Base-by-base conservation (phyloP, 2,329 filamentous ascomycete species). In the Epichloe uncinata region DNA sequence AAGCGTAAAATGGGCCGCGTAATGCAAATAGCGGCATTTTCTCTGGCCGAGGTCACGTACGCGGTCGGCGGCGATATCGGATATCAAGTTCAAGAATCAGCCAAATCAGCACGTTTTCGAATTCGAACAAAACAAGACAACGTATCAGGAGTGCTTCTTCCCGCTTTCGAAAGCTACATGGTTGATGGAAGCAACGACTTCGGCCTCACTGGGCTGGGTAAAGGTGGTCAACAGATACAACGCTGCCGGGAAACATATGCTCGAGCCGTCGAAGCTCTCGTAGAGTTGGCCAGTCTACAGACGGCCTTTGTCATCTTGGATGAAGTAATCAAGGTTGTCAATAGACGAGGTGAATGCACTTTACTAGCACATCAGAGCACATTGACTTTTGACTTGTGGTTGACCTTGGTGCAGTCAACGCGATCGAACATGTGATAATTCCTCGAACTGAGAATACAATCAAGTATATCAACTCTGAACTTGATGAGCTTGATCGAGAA, bases 1-100 rank as follows among this genome's bases (percentile, higher is more conserved):
- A 98, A 98, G 71, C 86, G 90, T 60, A 98, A 98, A 74, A 98
- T 98, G 91, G 93, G 93, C 51, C 81, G 91, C 35, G 93, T 98
- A 37, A 98, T 98, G 93, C 91, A 97, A 69, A 95, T 98, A 63
- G 93, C 93, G 40, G 90, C 93, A 43, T 97, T 98, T 71, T 97
- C 91, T 42, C 78, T 98, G 16, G 93, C 93, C 53, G 93, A 97
- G 72, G 93, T 98, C 50, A 95, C 89, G 45, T 98, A 98, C 63
- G 93, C 93, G 26, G 89, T 96, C 30, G 93, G 93, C 55, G 89
- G 91, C 61, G 87, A 95, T 62, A 95, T 98, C 60, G 86, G 85
- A 54, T 98, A 95, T 71, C 93, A 98, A 71, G 87, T 98, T 58
- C 90, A 96, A 65, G 93, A 98, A 68, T 95, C 89, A 1, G 93